phyloP scores from a whole-genome alignment of 768 basidiomycete species.

The Nidularia pulvinata region DNA sequence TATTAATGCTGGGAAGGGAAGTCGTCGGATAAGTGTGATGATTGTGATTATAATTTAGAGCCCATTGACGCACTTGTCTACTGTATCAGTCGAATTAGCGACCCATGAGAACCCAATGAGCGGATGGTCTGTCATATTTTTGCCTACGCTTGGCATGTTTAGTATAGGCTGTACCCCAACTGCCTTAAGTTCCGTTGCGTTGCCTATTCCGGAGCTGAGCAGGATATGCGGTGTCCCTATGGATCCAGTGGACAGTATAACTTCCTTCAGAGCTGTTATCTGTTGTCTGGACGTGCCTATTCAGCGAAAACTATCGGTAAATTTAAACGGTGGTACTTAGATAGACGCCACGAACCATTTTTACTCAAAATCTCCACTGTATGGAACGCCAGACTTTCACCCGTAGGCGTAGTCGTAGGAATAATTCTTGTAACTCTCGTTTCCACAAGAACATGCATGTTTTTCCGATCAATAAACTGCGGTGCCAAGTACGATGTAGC shows the following conservation, averaged over 20 bases:
- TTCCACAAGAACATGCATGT: constrained; percentile 26
- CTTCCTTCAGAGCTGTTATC: constrained; percentile 46
- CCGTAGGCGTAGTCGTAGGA: background rate
- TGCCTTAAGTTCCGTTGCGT: constrained; percentile 11
- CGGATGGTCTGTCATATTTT: constrained; percentile 33
- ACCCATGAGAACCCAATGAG: background rate
- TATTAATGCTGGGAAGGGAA: no score
- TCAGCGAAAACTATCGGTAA: background rate
- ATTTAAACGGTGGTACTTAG: background rate
- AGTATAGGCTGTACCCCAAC: constrained; percentile 23
- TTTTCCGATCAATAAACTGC: constrained; percentile 14
- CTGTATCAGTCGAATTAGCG: constrained; percentile 5
- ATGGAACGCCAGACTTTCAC: background rate
- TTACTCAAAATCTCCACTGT: constrained; percentile 4
- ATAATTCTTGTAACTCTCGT: constrained; percentile 19
- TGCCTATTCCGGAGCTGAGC: constrained; percentile 33
- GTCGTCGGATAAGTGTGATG: no score
- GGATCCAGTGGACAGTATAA: constrained; percentile 45
- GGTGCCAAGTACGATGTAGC: constrained; percentile 17
- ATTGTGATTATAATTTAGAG: no score
- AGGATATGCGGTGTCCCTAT: constrained; percentile 34
- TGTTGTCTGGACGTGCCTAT: background rate
- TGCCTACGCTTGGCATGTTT: constrained; percentile 31
- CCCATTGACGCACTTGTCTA: background rate
- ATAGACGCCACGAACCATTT: background rate